A percentile compares a stretch with the other conserved stretches of the same genome.
phyloP scores from a whole-genome alignment of 306 rosid species.

The Cicer bijugum region DNA sequence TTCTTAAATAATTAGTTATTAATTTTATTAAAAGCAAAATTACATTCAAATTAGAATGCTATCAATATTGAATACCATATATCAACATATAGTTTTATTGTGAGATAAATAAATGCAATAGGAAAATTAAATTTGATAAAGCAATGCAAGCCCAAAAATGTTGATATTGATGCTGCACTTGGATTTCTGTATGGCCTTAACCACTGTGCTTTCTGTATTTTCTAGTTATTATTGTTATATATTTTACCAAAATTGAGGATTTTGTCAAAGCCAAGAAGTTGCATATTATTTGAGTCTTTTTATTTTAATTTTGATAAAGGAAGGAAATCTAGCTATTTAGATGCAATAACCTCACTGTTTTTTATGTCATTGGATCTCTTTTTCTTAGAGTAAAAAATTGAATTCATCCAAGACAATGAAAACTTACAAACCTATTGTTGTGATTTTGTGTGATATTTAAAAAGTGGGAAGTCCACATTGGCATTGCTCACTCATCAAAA shows the following conservation, averaged over 20 bases:
- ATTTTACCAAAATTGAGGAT: background rate
- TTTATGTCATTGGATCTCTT: background rate
- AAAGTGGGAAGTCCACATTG: background rate
- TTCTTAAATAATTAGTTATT: too few relatives aligned
- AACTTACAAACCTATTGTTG: background rate
- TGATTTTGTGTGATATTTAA: background rate
- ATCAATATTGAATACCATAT: background rate
- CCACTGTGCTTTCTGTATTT: background rate
- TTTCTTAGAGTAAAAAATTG: background rate
- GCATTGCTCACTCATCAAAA: background rate
- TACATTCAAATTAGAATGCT: background rate
- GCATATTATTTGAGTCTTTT: background rate
- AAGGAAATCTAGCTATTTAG: background rate
- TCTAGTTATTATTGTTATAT: background rate
- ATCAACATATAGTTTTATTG: background rate
- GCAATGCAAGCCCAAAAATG: background rate
- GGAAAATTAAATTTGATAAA: background rate
- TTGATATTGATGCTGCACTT: background rate
- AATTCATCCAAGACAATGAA: background rate
- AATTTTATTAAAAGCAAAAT: background rate
- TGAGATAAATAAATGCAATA: slow-evolving; percentile 12
- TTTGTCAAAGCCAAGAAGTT: background rate
- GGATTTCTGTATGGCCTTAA: background rate
- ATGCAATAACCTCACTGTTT: background rate
- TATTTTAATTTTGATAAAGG: background rate